Base-by-base conservation (phyloP, 2,329 filamentous ascomycete species). In the Aureobasidium sp. region DNA sequence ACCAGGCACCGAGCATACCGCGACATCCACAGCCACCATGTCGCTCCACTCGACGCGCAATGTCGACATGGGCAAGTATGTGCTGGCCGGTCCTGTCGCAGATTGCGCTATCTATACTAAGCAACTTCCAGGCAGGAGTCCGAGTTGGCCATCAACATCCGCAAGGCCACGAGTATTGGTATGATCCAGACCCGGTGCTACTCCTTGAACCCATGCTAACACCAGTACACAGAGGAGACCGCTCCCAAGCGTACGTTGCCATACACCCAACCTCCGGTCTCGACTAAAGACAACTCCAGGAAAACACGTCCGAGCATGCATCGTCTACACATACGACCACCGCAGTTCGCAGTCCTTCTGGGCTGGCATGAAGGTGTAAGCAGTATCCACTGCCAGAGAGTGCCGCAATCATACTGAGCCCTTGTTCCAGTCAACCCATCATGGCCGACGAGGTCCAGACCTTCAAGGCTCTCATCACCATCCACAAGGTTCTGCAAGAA, bases 291-390 rank as follows among this genome's bases (percentile, higher is more conserved):
- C 21, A 31, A 51, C 64, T 46, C 38, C 69, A 83, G 83, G 83
- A 63, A 99, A 99, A 78, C 94, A 99, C 88, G 94, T 99, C 61
- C 89, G 94, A 71, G 91, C 89, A 74, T 95, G 90, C 72, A 99
- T 99, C 69, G 93, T 99, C 47, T 97, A 97, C 75, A 97, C 93
- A 62, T 99, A 94, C 94, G 94, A 99, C 76, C 91, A 99, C 79
- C 95, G 95, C 78, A 95, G 88, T 65, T 95, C 92, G 43, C 82
- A 85, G 72, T 90, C 92, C 71, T 99, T 99, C 75, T 99, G 94
- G 94, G 85, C 90, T 61, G 93, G 92, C 72, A 95, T 99, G 83
- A 99, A 99, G 84, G 92, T 97, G 88, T 95, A 82, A 67, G 87
- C 81, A 57, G 38, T 17, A 13, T 43, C 15, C 67, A 55, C 43